Evolutionary conservation across 78 protist species (phyloP).

Genomic region (Diacronema lutheri): DNA sequence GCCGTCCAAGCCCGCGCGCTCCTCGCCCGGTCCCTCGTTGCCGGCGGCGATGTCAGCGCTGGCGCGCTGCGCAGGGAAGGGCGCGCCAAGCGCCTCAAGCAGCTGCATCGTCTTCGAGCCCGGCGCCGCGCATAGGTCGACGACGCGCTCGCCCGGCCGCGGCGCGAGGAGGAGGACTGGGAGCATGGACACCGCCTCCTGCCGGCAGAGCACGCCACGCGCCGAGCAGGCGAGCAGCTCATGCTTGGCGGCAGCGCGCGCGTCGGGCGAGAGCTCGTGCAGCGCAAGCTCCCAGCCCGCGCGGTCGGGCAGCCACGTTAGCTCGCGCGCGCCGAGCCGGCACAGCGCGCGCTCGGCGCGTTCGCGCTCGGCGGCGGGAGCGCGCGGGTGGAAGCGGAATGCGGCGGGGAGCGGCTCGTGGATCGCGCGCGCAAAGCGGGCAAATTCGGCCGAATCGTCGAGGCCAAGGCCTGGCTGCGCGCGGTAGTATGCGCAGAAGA

Average conservation of each 20-base stretch:
- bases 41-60: too few relatives aligned
- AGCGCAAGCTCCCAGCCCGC: background rate
- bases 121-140: slow-evolving; percentile 98
- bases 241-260: too few relatives aligned
- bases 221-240: background rate
- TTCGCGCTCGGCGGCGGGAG: background rate
- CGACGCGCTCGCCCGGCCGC: slow-evolving; percentile 29
- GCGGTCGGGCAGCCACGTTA: background rate
- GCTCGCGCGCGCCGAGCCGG: background rate
- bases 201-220: background rate
- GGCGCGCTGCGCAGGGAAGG: too few relatives aligned
- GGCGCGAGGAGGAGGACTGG: slow-evolving; percentile 37
- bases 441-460: background rate
- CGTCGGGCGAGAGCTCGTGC: background rate
- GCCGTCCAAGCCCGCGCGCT: too few relatives aligned
- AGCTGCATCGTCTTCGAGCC: slow-evolving; percentile 94
- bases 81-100: slow-evolving; percentile 71
- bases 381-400: background rate
- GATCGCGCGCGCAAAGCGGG: background rate
- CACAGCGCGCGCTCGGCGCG: background rate
- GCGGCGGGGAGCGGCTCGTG: background rate
- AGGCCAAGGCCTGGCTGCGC: background rate
- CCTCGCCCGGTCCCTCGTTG: too few relatives aligned
- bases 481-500: background rate
- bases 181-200: slow-evolving; percentile 68